Conservation (phyloP, 192 early-diverging fungal species). For the Dissophora ornata region DNA sequence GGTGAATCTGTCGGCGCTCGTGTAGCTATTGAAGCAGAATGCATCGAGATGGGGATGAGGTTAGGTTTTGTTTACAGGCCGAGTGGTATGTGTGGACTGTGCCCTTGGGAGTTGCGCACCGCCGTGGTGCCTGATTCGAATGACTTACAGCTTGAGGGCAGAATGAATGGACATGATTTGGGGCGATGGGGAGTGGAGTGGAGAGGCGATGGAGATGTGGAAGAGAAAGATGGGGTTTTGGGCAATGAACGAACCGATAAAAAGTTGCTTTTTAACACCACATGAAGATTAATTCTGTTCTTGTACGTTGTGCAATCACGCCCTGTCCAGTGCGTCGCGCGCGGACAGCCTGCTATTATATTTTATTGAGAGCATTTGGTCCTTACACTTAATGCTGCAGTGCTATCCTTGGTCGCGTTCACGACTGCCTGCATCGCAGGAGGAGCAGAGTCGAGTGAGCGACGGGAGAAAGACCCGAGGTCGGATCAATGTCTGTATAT, state of each 20-base stretch:
- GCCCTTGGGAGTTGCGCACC: too few species aligned
- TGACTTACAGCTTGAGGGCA: constrained; percentile 49
- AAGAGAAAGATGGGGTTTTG: constrained; percentile 2
- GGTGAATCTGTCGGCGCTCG: constrained; percentile 64
- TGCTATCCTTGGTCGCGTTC: neutral
- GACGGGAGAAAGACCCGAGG: too few species aligned
- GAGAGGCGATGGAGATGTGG: neutral
- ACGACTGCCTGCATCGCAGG: too few species aligned
- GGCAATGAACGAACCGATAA: too few species aligned
- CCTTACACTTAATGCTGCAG: neutral
- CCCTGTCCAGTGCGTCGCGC: constrained; percentile 13
- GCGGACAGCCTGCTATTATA: neutral
- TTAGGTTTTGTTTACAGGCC: neutral
- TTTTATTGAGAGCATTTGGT: neutral
- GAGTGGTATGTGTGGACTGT: neutral
- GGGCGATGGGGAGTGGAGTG: neutral
- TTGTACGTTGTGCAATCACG: too few species aligned
- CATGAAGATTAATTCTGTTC: neutral
- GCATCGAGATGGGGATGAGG: neutral
- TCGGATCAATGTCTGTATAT: too few species aligned
- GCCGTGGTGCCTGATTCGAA: too few species aligned
- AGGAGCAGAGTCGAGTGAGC: too few species aligned
- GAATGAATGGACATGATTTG: constrained; percentile 25
- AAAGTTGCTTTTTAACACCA: neutral
- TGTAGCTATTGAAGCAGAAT: constrained; percentile 56